These are phyloP conservation scores for Prototheca stagnorum DNA, from an alignment of 163 green algal genomes.

Conservation along the genomic window DNA sequence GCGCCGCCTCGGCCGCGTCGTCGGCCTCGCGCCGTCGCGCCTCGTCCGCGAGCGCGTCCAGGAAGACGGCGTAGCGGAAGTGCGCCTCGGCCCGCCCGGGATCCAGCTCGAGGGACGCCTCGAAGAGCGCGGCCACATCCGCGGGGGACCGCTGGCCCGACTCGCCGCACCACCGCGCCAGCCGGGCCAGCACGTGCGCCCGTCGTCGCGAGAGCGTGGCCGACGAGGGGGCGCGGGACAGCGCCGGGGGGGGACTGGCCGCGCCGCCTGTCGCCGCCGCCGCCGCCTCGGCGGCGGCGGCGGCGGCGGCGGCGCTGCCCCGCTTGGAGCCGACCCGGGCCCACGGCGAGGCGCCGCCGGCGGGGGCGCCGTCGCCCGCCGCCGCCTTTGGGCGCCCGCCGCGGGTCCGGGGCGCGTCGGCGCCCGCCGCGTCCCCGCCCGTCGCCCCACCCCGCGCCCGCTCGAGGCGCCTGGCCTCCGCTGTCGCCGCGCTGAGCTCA, in stretches of 20 bases:
- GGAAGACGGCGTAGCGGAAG: constrained; percentile 69
- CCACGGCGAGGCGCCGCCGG: too few relatives aligned
- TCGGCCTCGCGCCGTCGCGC: constrained; percentile 28
- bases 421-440: too few relatives aligned
- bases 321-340: too few relatives aligned
- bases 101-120: constrained; percentile 37
- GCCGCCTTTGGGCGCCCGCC: too few relatives aligned
- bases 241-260: background rate
- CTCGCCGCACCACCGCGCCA: constrained; percentile 63
- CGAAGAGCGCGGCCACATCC: constrained; percentile 57
- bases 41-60: constrained; percentile 54
- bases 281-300: too few relatives aligned
- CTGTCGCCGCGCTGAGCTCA: too few relatives aligned
- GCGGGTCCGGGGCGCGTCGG: too few relatives aligned
- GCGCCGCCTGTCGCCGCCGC: background rate
- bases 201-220: background rate
- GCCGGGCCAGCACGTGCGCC: constrained; percentile 38
- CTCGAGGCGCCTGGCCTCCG: too few relatives aligned
- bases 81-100: constrained; percentile 57
- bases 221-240: background rate
- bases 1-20: background rate
- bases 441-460: too few relatives aligned
- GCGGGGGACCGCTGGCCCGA: constrained; percentile 58
- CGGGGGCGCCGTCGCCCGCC: too few relatives aligned
- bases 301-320: too few relatives aligned